Evolutionary conservation across 495 filamentous ascomycete species (phyloP).

Genomic region (Neurospora africana): DNA sequence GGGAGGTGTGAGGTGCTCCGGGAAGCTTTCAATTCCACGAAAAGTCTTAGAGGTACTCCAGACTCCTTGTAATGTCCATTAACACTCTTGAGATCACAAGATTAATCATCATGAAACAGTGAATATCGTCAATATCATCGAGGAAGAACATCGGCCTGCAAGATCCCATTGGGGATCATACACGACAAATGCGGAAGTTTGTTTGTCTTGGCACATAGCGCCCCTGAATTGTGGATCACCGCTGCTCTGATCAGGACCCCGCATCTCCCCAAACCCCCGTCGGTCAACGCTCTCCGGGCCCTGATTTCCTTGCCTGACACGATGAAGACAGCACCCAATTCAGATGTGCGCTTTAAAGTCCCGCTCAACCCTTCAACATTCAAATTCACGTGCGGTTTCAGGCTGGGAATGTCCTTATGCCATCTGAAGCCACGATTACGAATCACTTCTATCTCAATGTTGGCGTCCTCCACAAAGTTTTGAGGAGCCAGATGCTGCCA

Average conservation of each 20-base stretch:
- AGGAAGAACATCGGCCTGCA: background rate
- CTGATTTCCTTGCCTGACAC: background rate
- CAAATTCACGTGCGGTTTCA: conserved; percentile 12
- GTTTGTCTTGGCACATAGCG: background rate
- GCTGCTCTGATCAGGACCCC: background rate
- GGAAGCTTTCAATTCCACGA: background rate
- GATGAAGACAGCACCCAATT: conserved; percentile 7
- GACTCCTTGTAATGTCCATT: background rate
- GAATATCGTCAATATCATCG: background rate
- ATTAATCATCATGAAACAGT: background rate
- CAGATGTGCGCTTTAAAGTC: conserved; percentile 15
- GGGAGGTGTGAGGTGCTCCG: background rate
- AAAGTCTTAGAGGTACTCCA: too few relatives aligned
- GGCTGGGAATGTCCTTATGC: conserved; percentile 19
- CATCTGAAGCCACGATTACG: conserved; percentile 8
- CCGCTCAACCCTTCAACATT: conserved; percentile 15
- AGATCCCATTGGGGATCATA: background rate
- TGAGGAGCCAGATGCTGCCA: conserved; percentile 8
- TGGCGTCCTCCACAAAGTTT: background rate
- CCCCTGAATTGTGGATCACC: background rate
- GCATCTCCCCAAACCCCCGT: background rate
- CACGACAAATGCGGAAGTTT: background rate
- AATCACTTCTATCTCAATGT: conserved; percentile 14
- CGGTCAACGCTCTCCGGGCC: background rate
- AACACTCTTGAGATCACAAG: background rate